phyloP scores from a whole-genome alignment of 768 basidiomycete genomes.

The Tylopilus felleus region DNA sequence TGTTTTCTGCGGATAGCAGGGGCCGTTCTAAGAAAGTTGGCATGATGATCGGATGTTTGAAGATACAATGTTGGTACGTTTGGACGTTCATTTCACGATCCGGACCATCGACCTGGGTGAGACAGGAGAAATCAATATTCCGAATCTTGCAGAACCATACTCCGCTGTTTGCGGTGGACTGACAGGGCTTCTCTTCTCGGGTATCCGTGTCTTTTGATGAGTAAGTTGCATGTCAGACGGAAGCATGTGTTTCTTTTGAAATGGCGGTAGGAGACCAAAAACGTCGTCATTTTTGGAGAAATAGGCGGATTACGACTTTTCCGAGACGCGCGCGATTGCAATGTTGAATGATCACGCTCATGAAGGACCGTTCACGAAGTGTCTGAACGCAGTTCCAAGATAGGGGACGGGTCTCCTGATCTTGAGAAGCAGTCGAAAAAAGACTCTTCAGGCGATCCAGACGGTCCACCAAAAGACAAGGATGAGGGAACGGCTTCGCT shows the following conservation, averaged over 20 bases:
- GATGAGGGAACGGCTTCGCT: slow-evolving; percentile 19
- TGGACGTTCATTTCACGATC: background rate
- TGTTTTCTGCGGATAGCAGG: slow-evolving; percentile 42
- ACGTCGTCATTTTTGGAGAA: too few relatives aligned
- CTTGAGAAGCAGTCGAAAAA: slow-evolving; percentile 16
- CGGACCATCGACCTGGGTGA: background rate
- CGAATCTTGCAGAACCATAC: slow-evolving; percentile 38
- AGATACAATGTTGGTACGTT: slow-evolving; percentile 43
- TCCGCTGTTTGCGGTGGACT: slow-evolving; percentile 40
- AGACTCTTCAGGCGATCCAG: background rate
- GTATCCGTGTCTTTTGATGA: slow-evolving; percentile 34
- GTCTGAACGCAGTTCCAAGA: background rate
- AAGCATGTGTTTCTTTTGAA: background rate
- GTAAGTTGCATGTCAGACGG: slow-evolving; percentile 18
- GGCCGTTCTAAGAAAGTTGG: slow-evolving; percentile 41
- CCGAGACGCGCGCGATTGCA: slow-evolving; percentile 34
- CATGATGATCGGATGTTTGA: slow-evolving; percentile 52
- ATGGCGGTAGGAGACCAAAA: slow-evolving; percentile 23
- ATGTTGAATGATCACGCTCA: slow-evolving; percentile 23
- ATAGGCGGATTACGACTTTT: slow-evolving; percentile 39
- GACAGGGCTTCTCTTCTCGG: slow-evolving; percentile 36
- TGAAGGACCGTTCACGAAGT: background rate
- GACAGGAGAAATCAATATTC: slow-evolving; percentile 35
- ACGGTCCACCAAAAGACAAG: background rate
- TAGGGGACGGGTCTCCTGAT: background rate